Conservation (phyloP, 1,139 yeast genomes). For the Yamadazyma siamensis region DNA sequence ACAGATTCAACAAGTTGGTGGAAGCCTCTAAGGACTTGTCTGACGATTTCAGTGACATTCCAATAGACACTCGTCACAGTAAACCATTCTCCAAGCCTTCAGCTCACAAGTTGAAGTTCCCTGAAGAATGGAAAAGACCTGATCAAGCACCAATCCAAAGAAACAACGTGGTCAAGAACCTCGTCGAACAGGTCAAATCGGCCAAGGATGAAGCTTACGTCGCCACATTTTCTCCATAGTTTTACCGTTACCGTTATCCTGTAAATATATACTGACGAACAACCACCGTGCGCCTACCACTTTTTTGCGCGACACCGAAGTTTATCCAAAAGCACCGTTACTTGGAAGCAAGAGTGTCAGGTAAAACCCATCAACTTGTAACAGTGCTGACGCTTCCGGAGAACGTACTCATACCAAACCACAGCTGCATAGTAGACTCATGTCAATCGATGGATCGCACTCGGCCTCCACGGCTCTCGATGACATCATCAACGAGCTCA, state of each 20-base stretch:
- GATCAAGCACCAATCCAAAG: conserved; percentile 52
- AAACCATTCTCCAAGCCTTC: conserved; percentile 38
- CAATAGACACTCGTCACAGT: conserved; percentile 76
- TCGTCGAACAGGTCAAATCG: conserved; percentile 33
- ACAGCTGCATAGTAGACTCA: too few relatives aligned
- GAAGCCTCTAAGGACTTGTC: conserved; percentile 61
- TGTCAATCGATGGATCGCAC: conserved; percentile 12
- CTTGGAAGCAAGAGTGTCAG: too few relatives aligned
- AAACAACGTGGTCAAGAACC: conserved; percentile 29
- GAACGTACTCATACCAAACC: too few relatives aligned
- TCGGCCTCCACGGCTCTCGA: conserved; percentile 45
- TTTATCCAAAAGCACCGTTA: too few relatives aligned
- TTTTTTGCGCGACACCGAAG: too few relatives aligned
- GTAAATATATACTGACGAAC: too few relatives aligned
- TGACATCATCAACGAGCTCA: conserved; percentile 50
- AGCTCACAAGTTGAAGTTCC: conserved; percentile 54
- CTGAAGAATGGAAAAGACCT: conserved; percentile 84
- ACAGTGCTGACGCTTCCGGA: too few relatives aligned
- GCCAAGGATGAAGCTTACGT: conserved; percentile 33
- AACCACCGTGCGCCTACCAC: too few relatives aligned
- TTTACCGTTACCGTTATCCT: too few relatives aligned
- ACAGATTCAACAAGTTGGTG: conserved; percentile 58
- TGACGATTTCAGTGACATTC: conserved; percentile 72
- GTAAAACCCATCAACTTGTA: too few relatives aligned
- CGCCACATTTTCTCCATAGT: conserved; percentile 22